These are phyloP conservation scores for Fusarium sarcochroum DNA, from an alignment of 2,329 filamentous ascomycete species.

Conservation along the genomic window DNA sequence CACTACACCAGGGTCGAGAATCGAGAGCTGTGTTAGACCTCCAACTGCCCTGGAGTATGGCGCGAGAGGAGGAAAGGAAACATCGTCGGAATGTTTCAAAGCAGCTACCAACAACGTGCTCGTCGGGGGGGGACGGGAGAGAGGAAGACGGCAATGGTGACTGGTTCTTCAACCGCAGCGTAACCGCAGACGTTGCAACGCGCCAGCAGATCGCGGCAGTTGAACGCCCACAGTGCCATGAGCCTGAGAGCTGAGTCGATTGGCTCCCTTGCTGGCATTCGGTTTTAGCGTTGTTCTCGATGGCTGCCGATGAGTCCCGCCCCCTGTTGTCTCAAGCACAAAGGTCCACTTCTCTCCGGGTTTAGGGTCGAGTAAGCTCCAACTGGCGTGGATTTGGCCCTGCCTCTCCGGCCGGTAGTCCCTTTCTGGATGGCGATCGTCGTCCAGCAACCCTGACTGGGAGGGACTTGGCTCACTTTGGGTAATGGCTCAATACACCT, in stretches of 20 bases:
- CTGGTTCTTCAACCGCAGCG: conserved; percentile 41
- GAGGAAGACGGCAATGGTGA: conserved; percentile 26
- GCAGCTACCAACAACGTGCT: conserved; percentile 10
- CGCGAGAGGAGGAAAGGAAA: conserved; percentile 12
- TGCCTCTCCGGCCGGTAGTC: conserved; percentile 49
- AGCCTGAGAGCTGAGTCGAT: conserved; percentile 42
- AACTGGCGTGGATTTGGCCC: conserved; percentile 42
- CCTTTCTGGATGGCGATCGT: conserved; percentile 48
- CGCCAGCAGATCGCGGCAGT: conserved; percentile 49
- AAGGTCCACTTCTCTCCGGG: conserved; percentile 46
- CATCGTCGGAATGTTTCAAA: conserved; percentile 31
- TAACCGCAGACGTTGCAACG: conserved; percentile 45
- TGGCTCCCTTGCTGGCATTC: conserved; percentile 37
- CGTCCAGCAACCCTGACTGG: conserved; percentile 40
- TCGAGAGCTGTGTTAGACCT: conserved; percentile 30
- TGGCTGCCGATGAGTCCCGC: conserved; percentile 50
- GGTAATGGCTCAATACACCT: conserved; percentile 39
- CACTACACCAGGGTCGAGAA: conserved; percentile 22
- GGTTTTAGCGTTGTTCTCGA: conserved; percentile 45
- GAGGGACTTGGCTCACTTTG: conserved; percentile 47
- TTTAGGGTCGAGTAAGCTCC: conserved; percentile 44
- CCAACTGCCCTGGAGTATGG: background rate
- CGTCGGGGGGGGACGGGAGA: conserved; percentile 22
- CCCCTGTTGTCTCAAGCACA: conserved; percentile 42
- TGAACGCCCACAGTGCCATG: conserved; percentile 44